Percentiles rank a stretch among this genome's conserved stretches.
Conservation (phyloP, 345 rosid genomes). For the Jatropha curcas region DNA sequence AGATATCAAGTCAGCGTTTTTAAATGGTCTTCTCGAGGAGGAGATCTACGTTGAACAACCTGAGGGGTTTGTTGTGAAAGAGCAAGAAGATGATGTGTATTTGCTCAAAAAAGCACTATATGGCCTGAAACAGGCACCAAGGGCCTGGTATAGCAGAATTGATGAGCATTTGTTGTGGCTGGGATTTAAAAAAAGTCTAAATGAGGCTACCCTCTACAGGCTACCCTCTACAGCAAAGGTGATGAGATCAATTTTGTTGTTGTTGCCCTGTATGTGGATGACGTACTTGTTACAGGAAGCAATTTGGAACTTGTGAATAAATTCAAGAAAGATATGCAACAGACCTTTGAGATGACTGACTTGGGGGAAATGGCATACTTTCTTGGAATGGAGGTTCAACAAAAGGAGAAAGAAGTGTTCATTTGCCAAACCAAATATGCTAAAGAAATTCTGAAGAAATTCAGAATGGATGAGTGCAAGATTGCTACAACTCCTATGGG, state of each 20-base stretch:
- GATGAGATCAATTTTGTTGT: constrained; percentile 4
- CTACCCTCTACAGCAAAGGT: neutral
- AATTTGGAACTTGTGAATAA: too few species aligned
- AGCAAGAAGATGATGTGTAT: neutral
- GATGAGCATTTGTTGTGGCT: neutral
- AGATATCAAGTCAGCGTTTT: too few species aligned
- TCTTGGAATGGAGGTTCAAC: too few species aligned
- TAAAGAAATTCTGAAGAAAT: too few species aligned
- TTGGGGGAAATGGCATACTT: too few species aligned
- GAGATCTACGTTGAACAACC: neutral
- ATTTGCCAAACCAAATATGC: too few species aligned
- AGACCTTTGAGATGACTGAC: too few species aligned
- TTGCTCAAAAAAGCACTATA: neutral
- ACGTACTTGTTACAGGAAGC: neutral
- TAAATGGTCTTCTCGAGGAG: neutral
- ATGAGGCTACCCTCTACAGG: too few species aligned
- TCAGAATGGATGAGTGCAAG: too few species aligned
- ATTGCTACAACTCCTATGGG: neutral
- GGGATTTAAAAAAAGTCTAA: neutral
- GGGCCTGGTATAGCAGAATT: neutral
- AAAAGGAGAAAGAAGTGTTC: too few species aligned
- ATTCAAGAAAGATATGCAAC: too few species aligned
- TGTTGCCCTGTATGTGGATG: neutral
- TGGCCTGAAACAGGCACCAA: neutral
- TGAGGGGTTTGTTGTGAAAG: neutral